Evolutionary conservation across 164 flowering plant genomes (phyloP), one percentile per base, ranked within the genome.

Genomic region (Nelumbo lutea): DNA sequence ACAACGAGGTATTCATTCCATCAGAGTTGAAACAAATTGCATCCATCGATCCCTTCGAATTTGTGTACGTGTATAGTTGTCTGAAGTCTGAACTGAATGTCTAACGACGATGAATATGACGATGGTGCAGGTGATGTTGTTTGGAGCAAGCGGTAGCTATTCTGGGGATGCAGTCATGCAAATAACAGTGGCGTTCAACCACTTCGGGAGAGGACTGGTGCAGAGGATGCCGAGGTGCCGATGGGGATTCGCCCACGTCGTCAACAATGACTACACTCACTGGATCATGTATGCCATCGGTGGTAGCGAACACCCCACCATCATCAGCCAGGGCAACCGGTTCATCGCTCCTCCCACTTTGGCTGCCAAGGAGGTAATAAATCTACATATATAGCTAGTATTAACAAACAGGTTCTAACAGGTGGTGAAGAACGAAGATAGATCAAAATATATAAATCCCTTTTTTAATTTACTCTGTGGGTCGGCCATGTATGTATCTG

Each of bases 181-280:
- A 77, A 65, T 87, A 0, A 92, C 98, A 0, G 77, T 92, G 3
- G 98, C 95, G 3, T 93, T 86, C 81, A 93, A 86, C 77, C 96
- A 89, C 74, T 93, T 88, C 38, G 98, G 98, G 0, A 74, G 70
- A 63, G 87, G 94, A 14, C 71, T 93, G 68, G 80, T 86, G 9
- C 98, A 93, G 74, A 89, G 98, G 65, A 89, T 93, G 98, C 98
- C 98, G 0, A 84, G 97, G 80, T 79, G 87, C 78, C 64, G 98
- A 58, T 87, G 77, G 78, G 98, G 98, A 1, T 91, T 85, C 76
- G 44, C 86, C 69, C 98, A 93, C 64, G 90, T 93, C 0, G 86
- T 90, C 6, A 93, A 93, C 86, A 93, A 93, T 48, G 94, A 85
- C 71, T 91, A 93, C 80, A 85, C 96, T 6, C 90, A 88, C 62